Conservation (phyloP, 2,329 filamentous ascomycete species). For the Fusarium sterilihyphosum region DNA sequence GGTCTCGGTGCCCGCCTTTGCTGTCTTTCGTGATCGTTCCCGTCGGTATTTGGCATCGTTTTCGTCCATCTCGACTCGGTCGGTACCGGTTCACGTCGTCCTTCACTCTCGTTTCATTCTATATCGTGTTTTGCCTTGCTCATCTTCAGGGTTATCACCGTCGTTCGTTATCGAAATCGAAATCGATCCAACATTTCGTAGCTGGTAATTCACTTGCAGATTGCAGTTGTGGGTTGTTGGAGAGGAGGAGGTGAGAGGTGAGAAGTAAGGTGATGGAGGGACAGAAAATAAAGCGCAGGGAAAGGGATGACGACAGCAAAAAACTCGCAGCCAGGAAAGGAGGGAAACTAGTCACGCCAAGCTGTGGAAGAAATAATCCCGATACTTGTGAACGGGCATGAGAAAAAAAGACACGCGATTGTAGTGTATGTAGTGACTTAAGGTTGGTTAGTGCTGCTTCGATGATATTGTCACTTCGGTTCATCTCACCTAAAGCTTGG, state of each 20-base stretch:
- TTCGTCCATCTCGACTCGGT: constrained; percentile 30
- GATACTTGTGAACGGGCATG: not conserved
- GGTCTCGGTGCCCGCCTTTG: constrained; percentile 33
- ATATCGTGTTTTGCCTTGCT: not conserved
- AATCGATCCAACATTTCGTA: not conserved
- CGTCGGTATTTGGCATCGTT: constrained; percentile 27
- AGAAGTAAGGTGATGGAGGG: constrained; percentile 24
- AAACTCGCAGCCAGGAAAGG: not conserved
- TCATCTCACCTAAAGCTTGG: not conserved
- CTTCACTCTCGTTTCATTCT: not conserved
- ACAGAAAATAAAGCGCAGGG: constrained; percentile 39
- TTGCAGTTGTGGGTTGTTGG: constrained; percentile 35
- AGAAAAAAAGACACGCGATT: not conserved
- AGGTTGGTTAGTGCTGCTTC: not conserved
- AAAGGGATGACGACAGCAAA: constrained; percentile 29
- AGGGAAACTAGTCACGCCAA: constrained; percentile 4
- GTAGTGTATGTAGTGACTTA: not conserved
- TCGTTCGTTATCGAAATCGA: not conserved
- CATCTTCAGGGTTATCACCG: not conserved
- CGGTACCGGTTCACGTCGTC: constrained; percentile 16
- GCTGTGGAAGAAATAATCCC: not conserved
- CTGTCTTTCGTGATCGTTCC: constrained; percentile 30
- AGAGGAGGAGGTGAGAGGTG: constrained; percentile 28
- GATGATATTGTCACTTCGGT: not conserved
- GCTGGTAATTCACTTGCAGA: constrained; percentile 16